Percentiles rank a stretch among this genome's conserved stretches.
phyloP scores from a whole-genome alignment of 345 rosid species.

The Kernera saxatilis region DNA sequence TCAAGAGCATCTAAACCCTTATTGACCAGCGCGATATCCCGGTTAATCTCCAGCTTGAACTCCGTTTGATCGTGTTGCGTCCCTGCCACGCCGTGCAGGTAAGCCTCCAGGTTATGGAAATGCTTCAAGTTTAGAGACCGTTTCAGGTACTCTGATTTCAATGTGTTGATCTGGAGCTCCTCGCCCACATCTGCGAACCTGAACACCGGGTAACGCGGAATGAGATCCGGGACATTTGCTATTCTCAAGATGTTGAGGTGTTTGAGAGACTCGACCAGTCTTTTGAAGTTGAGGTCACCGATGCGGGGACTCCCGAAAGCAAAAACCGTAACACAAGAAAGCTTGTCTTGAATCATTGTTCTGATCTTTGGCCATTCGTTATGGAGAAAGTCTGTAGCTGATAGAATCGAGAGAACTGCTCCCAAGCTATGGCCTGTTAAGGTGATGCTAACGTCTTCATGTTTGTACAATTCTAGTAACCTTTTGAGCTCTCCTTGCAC shows the following conservation, averaged over 20 bases:
- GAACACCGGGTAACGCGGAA: conserved; percentile 32
- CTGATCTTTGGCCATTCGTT: conserved; percentile 30
- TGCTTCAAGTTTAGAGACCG: background rate
- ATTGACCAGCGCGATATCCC: conserved; percentile 32
- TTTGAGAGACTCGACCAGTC: conserved; percentile 4
- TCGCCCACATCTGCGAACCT: conserved; percentile 30
- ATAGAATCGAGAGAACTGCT: conserved; percentile 44
- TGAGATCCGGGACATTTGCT: conserved; percentile 27
- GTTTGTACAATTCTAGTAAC: conserved; percentile 35
- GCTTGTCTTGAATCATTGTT: background rate
- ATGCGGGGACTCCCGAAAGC: conserved; percentile 38
- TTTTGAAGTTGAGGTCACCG: conserved; percentile 34
- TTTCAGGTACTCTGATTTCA: conserved; percentile 36
- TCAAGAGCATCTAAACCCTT: conserved; percentile 30
- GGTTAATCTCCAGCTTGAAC: conserved; percentile 26
- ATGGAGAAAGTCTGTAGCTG: conserved; percentile 42
- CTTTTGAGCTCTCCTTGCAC: conserved; percentile 39
- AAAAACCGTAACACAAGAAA: conserved; percentile 35
- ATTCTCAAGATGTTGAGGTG: conserved; percentile 35
- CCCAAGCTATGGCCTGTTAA: conserved; percentile 61
- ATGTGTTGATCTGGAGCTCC: conserved; percentile 34
- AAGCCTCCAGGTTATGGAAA: conserved; percentile 33
- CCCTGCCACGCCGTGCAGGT: conserved; percentile 44
- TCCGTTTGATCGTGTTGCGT: background rate
- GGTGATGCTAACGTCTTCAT: conserved; percentile 51